phyloP scores from a whole-genome alignment of 306 rosid species.

The Hippophae rhamnoides region DNA sequence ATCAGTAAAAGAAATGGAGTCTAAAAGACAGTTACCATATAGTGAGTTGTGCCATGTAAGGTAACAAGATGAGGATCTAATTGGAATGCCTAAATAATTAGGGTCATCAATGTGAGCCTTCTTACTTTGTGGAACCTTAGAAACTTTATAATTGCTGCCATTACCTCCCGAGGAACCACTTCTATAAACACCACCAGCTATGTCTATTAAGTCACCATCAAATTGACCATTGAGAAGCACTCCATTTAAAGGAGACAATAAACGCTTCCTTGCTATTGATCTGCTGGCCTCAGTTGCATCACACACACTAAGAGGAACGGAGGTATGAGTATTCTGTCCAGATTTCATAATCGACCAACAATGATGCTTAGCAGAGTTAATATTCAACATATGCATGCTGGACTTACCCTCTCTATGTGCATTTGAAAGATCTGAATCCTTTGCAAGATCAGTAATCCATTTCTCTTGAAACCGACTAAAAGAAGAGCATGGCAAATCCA shows the following conservation, averaged over 20 bases:
- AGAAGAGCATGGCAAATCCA: constrained; percentile 31
- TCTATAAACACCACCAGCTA: constrained; percentile 24
- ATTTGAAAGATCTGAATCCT: constrained; percentile 30
- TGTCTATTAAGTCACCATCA: constrained; percentile 31
- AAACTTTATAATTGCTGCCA: constrained; percentile 19
- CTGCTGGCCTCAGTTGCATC: constrained; percentile 26
- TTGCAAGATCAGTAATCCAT: constrained; percentile 26
- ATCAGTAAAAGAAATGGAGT: constrained; percentile 22
- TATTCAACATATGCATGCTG: constrained; percentile 33
- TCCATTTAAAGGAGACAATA: constrained; percentile 53
- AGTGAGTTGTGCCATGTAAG: constrained; percentile 27
- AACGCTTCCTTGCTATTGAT: constrained; percentile 31
- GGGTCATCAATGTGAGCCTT: constrained; percentile 38
- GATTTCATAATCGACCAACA: constrained; percentile 30
- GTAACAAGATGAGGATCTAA: constrained; percentile 41
- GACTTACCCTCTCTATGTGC: constrained; percentile 26
- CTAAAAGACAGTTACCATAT: constrained; percentile 14
- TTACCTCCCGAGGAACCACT: constrained; percentile 14
- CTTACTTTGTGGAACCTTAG: constrained; percentile 30
- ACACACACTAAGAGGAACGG: constrained; percentile 28
- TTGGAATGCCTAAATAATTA: constrained; percentile 16
- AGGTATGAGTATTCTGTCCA: constrained; percentile 28
- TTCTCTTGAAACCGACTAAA: constrained; percentile 30
- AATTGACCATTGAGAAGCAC: constrained; percentile 36
- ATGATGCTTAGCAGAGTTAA: constrained; percentile 27